These are phyloP conservation scores for Parachlorella kessleri DNA, from an alignment of 139 green algal species.

Conservation along the genomic window DNA sequence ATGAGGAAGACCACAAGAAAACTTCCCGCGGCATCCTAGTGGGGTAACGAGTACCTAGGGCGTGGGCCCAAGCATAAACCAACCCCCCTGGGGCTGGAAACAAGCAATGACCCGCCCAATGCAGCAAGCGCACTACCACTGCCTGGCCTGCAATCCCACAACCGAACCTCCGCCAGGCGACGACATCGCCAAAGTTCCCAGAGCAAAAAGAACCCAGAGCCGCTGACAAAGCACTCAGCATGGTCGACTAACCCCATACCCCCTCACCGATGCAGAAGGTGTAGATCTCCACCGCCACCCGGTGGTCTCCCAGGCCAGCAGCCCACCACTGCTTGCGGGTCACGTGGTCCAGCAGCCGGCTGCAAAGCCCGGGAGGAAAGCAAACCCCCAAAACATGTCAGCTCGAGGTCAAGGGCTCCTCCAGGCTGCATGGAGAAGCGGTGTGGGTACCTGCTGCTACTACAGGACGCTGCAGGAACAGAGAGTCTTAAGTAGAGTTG, in stretches of 20 bases:
- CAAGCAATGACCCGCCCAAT: neutral
- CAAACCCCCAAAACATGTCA: too few species aligned
- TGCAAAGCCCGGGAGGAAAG: slow-evolving; percentile 2
- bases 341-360: slow-evolving; percentile 34
- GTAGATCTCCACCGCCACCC: slow-evolving; percentile 51
- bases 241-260: neutral
- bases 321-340: slow-evolving; percentile 28
- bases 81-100: neutral
- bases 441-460: too few species aligned
- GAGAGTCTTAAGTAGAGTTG: too few species aligned
- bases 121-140: too few species aligned
- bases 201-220: neutral
- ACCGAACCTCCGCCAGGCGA: neutral
- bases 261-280: slow-evolving; percentile 36
- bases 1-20: too few species aligned
- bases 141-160: too few species aligned
- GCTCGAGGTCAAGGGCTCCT: too few species aligned
- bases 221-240: neutral
- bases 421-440: too few species aligned
- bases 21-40: neutral
- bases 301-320: slow-evolving; percentile 38
- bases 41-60: neutral
- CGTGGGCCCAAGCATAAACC: neutral
- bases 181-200: neutral
- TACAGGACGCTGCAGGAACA: too few species aligned